Base-by-base conservation (phyloP, 129 eudicot genomes). In the Calendula officinalis region DNA sequence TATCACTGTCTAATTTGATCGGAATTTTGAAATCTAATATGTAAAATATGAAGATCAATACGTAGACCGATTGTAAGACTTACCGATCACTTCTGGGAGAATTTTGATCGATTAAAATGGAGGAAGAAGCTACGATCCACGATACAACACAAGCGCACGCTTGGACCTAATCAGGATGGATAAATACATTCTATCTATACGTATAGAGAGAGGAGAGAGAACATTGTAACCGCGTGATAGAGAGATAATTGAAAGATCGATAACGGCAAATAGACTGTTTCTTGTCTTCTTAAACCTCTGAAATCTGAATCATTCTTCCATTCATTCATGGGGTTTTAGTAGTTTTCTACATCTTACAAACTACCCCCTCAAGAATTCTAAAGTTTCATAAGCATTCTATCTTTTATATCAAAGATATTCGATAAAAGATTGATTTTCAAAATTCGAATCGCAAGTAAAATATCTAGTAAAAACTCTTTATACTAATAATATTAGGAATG, bases 241-340 rank as follows among this genome's bases (percentile, higher is more conserved):
- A 60, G 49, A 39, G 7, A 7, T 6, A 13, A 15, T 17, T 11
- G 27, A 15, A 1, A 16, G 38, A 40, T 9, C 4, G 67, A 42
- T 16, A 44, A 32, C 51, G 39, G 37, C 63, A 41, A 41, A 60
- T 12, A 12, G 55, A 64, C 44, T 42, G 42, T 45, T 46, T 46
- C 69, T 64, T 44, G 41, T 33, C 33, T 63, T 46, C 56, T 32
- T 63, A 22, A 45, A 63, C 56, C 69, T 46, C 13, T 8, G 30
- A 22, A 22, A 22, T 22, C 30, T 61, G 39, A 3, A 48, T 63
- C 69, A 10, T 40, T 61, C 34, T 42, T 16, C 46, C 6, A 16
- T 40, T 43, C 14, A 11, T 61, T 27, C 41, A 60, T 16, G 47
- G 36, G 66, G 66, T 60, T 60, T 10, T 40, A 16, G 4, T 5